These are phyloP conservation scores for Porcisia deanei DNA, from an alignment of 208 protist genomes.

Conservation along the genomic window DNA sequence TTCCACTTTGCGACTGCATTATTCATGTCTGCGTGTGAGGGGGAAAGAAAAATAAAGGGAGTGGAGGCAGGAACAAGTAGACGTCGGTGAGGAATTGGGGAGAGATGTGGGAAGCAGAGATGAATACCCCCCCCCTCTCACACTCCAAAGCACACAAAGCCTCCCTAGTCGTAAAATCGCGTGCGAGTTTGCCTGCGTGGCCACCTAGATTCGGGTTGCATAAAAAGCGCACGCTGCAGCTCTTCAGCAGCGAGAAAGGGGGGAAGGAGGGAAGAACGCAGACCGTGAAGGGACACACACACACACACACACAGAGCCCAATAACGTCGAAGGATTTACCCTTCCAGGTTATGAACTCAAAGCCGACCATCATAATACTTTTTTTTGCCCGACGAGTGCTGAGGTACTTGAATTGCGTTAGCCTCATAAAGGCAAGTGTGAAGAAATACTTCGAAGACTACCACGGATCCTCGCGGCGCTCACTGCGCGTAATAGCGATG, in stretches of 20 bases:
- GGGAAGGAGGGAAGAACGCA: background rate
- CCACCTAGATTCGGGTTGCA: background rate
- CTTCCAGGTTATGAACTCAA: background rate
- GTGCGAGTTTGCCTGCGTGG: background rate
- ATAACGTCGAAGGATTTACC: background rate
- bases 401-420: background rate
- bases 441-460: constrained; percentile 24
- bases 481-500: constrained; percentile 80
- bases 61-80: background rate
- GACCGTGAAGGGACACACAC: background rate
- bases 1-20: background rate
- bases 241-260: background rate
- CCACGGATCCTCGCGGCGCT: constrained; percentile 83
- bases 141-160: background rate
- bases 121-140: background rate
- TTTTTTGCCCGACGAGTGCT: background rate
- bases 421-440: constrained; percentile 4
- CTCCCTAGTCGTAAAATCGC: background rate
- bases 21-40: background rate
- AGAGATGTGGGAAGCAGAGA: background rate
- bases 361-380: background rate
- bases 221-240: background rate
- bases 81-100: background rate
- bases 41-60: background rate
- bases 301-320: background rate